A percentile compares a stretch with the other conserved stretches of the same genome.
These are phyloP conservation scores for Drosera spatulata DNA, from an alignment of 179 eudicot genomes.

Conservation along the genomic window DNA sequence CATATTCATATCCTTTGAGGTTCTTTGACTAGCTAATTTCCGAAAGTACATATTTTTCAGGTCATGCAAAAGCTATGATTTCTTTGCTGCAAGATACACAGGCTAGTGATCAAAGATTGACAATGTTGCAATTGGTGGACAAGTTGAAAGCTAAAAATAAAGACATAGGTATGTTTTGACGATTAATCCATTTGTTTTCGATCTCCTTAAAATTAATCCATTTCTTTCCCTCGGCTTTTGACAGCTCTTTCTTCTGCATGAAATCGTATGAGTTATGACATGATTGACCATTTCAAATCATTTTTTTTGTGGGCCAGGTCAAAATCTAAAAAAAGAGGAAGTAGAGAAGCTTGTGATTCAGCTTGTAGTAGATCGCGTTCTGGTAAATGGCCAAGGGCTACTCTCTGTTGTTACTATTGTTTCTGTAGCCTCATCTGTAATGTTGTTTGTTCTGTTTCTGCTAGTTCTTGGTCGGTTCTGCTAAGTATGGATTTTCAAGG, in stretches of 20 bases:
- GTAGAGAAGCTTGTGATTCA: slow-evolving; percentile 81
- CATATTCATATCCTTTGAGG: too few species aligned
- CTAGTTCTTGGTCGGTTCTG: too few species aligned
- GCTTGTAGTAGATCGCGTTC: slow-evolving; percentile 62
- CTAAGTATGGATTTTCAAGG: too few species aligned
- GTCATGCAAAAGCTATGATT: slow-evolving; percentile 57
- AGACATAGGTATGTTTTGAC: slow-evolving; percentile 42
- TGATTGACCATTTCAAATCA: neutral
- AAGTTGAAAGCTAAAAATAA: slow-evolving; percentile 71
- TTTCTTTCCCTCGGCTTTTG: too few species aligned
- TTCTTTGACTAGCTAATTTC: too few species aligned
- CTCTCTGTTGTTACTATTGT: neutral
- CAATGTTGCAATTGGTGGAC: slow-evolving; percentile 90
- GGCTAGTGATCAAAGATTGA: slow-evolving; percentile 70
- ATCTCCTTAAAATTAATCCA: neutral
- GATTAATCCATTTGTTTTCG: neutral
- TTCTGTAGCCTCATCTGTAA: neutral
- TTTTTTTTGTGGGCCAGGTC: slow-evolving; percentile 21
- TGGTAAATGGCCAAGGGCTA: slow-evolving; percentile 39
- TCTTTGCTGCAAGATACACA: slow-evolving; percentile 57
- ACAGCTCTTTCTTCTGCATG: too few species aligned
- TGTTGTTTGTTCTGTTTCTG: neutral
- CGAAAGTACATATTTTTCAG: slow-evolving; percentile 29
- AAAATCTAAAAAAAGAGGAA: slow-evolving; percentile 65
- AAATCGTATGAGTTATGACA: too few species aligned